These are phyloP conservation scores for Noccaea bulbosa DNA, from an alignment of 345 rosid genomes.

Conservation along the genomic window DNA sequence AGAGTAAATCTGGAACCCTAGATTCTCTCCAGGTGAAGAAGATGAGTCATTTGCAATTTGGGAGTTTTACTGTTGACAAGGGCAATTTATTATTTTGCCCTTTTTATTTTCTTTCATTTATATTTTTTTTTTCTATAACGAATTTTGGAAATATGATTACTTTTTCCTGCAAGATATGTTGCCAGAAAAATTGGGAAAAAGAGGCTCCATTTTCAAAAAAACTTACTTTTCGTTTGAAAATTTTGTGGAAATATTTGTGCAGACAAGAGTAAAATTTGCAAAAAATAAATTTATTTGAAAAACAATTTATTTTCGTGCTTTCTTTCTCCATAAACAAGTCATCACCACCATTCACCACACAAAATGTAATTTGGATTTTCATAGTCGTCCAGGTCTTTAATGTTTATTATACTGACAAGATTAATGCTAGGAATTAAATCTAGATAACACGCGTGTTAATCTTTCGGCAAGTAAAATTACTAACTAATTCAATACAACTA, in stretches of 20 bases:
- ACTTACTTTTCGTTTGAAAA: constrained; percentile 5
- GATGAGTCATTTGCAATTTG: constrained; percentile 45
- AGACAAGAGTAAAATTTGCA: not conserved
- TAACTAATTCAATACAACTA: too few species aligned
- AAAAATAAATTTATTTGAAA: not conserved
- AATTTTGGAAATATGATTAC: constrained; percentile 16
- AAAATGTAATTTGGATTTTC: not conserved
- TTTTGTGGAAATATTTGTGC: constrained; percentile 1
- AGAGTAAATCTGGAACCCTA: constrained; percentile 50
- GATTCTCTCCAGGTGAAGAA: constrained; percentile 41
- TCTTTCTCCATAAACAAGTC: not conserved
- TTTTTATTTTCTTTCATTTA: not conserved
- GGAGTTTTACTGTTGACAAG: constrained; percentile 31
- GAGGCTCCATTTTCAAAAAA: constrained; percentile 7
- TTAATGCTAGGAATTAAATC: constrained; percentile 11
- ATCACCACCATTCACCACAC: not conserved
- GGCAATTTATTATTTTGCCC: constrained; percentile 34
- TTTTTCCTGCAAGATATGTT: constrained; percentile 10
- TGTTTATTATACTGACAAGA: constrained; percentile 15
- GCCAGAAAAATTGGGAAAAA: not conserved
- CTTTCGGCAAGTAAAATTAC: constrained; percentile 16
- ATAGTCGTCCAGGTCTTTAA: constrained; percentile 6
- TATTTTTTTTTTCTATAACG: not conserved
- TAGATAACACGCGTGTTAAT: constrained; percentile 33
- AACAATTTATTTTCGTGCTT: not conserved